Evolutionary conservation across 2,329 filamentous ascomycete species (phyloP), one percentile per base, ranked within the genome.

Genomic region (Calonectria hawksworthii): DNA sequence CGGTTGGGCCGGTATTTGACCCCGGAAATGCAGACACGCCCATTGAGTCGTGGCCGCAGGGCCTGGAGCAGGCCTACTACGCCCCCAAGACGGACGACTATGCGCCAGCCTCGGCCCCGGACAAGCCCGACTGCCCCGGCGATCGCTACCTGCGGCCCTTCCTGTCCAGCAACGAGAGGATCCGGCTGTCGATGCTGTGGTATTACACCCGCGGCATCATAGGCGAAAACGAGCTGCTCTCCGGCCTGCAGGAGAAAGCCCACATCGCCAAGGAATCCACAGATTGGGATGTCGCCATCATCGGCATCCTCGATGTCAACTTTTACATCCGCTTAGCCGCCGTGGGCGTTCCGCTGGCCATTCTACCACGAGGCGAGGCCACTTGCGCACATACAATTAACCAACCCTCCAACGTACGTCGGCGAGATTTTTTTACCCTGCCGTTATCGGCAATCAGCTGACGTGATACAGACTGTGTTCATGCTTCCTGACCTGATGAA

Each of bases 241-340:
- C 82, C 3, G 83, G 84, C 0, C 75, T 89, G 4, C 86, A 87
- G 32, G 85, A 87, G 32, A 88, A 88, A 73, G 82, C 86, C 0
- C 79, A 82, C 21, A 79, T 89, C 3, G 86, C 85, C 0, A 81
- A 84, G 30, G 84, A 88, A 28, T 84, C 84, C 0, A 83, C 85
- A 7, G 86, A 83, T 10, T 89, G 87, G 87, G 87, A 89, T 11
- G 87, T 84, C 69, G 86, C 83, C n/a, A 85, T 88, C 23, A 82
- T 87, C 8, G 87, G 87, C 2, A 77, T 88, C 4, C 80, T 88
- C 6, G 85, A 86, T 32, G 82, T 86, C 73, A 84, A 87, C 59
- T 83, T 84, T 38, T 88, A 86, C 75, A 86, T 84, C 5, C 85
- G 87, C 18, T 73, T 88, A 30, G 87, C 84, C 3, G 85, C 87